Evolutionary conservation across 2,329 filamentous ascomycete genomes (phyloP).

Genomic region (Aspergillus sp.): DNA sequence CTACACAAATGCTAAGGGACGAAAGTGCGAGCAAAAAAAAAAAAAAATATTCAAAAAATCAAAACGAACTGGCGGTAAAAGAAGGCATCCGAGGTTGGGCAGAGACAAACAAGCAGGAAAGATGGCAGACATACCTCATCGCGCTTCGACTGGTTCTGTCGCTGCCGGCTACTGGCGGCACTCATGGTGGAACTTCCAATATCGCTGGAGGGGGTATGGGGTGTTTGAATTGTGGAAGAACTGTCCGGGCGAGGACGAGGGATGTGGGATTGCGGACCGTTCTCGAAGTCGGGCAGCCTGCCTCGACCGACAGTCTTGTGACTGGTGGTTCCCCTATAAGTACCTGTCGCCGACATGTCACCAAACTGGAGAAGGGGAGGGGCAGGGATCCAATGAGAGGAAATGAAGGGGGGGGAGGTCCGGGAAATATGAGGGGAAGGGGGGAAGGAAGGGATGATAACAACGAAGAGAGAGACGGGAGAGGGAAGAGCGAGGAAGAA

Average conservation of each 20-base stretch:
- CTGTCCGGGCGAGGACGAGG: slow-evolving; percentile 60
- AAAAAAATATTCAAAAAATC: not conserved
- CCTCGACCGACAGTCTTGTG: slow-evolving; percentile 54
- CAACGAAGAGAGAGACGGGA: not conserved
- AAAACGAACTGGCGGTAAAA: not conserved
- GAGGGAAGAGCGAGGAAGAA: not conserved
- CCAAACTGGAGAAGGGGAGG: slow-evolving; percentile 2
- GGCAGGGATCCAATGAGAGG: not conserved
- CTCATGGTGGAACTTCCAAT: slow-evolving; percentile 70
- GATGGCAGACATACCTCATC: slow-evolving; percentile 71
- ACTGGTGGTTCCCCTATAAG: slow-evolving; percentile 57
- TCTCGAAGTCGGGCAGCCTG: slow-evolving; percentile 53
- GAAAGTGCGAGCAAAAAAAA: not conserved
- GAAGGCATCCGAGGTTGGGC: slow-evolving; percentile 17
- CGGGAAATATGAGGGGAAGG: not conserved
- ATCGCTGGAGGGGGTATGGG: slow-evolving; percentile 49
- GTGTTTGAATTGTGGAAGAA: slow-evolving; percentile 35
- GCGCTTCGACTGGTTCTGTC: slow-evolving; percentile 93
- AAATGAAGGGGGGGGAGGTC: not conserved
- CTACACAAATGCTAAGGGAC: not conserved
- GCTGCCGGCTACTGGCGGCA: slow-evolving; percentile 81
- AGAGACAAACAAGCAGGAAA: not conserved
- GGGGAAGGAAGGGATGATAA: not conserved
- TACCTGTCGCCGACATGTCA: slow-evolving; percentile 58
- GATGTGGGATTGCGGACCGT: slow-evolving; percentile 57